A percentile compares a stretch with the other conserved stretches of the same genome.
Conservation (phyloP, 768 basidiomycete genomes). For the Lactarius evosmus region DNA sequence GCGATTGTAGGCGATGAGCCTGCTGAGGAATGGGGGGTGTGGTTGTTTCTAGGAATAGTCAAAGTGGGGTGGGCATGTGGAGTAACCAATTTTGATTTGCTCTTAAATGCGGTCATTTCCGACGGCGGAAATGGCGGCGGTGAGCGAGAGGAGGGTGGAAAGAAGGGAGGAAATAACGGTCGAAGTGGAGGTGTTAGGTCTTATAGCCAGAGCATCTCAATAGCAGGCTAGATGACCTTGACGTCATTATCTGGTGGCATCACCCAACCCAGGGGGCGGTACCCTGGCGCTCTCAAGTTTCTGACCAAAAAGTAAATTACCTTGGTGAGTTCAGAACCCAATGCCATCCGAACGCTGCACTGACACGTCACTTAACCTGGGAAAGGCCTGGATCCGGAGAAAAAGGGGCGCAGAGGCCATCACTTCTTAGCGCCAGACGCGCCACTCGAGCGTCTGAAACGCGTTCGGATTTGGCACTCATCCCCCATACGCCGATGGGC, state of each 20-base stretch:
- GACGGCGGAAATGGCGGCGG: constrained; percentile 2
- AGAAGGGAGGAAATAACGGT: neutral
- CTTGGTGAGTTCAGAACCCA: neutral
- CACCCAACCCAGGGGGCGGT: neutral
- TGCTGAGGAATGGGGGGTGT: constrained; percentile 5
- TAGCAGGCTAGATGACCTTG: neutral
- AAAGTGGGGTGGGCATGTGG: constrained; percentile 18
- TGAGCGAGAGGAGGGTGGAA: neutral
- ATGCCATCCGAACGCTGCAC: neutral
- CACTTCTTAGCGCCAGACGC: neutral
- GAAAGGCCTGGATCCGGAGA: neutral
- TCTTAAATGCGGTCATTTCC: constrained; percentile 17
- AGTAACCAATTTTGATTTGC: constrained; percentile 17
- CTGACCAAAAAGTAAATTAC: no score
- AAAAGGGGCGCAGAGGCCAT: neutral
- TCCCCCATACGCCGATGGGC: neutral
- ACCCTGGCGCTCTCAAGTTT: no score
- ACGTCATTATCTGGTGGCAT: constrained; percentile 12
- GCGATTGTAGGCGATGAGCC: constrained; percentile 25
- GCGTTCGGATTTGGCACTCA: neutral
- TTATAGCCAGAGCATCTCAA: neutral
- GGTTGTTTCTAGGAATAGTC: constrained; percentile 17
- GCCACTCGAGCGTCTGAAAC: neutral
- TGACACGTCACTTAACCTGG: neutral
- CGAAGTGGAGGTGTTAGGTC: neutral